These are phyloP conservation scores for Juglanconis sp. DNA, from an alignment of 2,329 filamentous ascomycete genomes.

Conservation along the genomic window DNA sequence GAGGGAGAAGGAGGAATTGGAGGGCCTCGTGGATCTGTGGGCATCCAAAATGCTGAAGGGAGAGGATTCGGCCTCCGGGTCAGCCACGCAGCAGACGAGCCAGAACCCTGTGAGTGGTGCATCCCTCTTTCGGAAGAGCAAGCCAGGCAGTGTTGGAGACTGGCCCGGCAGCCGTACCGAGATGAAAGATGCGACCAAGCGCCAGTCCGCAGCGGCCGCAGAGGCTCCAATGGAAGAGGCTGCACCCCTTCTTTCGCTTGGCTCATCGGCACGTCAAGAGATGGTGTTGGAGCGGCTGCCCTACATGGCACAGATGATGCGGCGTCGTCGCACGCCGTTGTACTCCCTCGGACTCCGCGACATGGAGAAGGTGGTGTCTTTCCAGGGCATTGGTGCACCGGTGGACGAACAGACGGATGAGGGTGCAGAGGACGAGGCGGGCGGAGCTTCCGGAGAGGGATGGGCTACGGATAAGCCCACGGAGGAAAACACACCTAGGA, in stretches of 20 bases:
- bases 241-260: constrained; percentile 53
- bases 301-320: constrained; percentile 70
- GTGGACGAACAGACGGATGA: constrained; percentile 42
- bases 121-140: constrained; percentile 45
- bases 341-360: constrained; percentile 45
- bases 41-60: constrained; percentile 58
- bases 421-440: constrained; percentile 34
- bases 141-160: constrained; percentile 23
- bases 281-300: constrained; percentile 83
- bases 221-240: constrained; percentile 22
- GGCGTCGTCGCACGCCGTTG: constrained; percentile 36
- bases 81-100: constrained; percentile 24
- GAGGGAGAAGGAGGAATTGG: constrained; percentile 78
- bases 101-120: constrained; percentile 37
- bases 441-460: constrained; percentile 37
- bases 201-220: constrained; percentile 15
- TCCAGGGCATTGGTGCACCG: constrained; percentile 54
- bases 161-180: constrained; percentile 18
- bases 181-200: constrained; percentile 23
- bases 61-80: constrained; percentile 31
- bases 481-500: constrained; percentile 50
- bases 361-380: constrained; percentile 66
- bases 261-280: constrained; percentile 66
- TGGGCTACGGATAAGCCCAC: constrained; percentile 62
- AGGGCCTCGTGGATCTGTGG: constrained; percentile 69